These are phyloP conservation scores for Akanthomyces dipterigenus DNA, from an alignment of 2,329 filamentous ascomycete species.

Conservation along the genomic window DNA sequence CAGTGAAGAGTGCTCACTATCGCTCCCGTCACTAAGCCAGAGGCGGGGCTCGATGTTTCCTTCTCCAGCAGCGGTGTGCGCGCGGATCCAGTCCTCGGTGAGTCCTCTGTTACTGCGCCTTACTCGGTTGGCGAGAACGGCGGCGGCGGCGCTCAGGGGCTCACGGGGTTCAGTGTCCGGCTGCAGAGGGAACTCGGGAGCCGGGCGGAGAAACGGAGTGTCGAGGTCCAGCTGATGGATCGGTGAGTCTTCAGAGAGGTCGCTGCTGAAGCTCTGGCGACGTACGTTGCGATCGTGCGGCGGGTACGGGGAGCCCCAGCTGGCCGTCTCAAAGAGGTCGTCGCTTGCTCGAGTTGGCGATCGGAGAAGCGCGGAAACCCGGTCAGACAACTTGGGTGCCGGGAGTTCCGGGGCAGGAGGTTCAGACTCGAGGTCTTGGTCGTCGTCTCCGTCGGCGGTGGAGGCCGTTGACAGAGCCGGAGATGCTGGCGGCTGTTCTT, in stretches of 20 bases:
- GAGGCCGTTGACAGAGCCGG: slow-evolving; percentile 57
- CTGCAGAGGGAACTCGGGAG: slow-evolving; percentile 36
- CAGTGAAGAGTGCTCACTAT: slow-evolving; percentile 70
- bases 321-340: slow-evolving; percentile 58
- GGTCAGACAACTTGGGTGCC: slow-evolving; percentile 50
- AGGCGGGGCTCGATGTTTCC: slow-evolving; percentile 64
- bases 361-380: slow-evolving; percentile 47
- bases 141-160: slow-evolving; percentile 48
- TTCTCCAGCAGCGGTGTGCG: slow-evolving; percentile 68
- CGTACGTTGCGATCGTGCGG: slow-evolving; percentile 50
- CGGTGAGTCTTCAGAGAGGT: slow-evolving; percentile 52
- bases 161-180: slow-evolving; percentile 29
- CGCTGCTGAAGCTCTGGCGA: slow-evolving; percentile 49
- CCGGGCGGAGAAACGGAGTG: slow-evolving; percentile 56
- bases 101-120: slow-evolving; percentile 55
- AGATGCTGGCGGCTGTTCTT: slow-evolving; percentile 38
- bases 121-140: slow-evolving; percentile 57
- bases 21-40: slow-evolving; percentile 71
- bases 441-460: slow-evolving; percentile 46
- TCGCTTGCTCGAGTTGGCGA: slow-evolving; percentile 39
- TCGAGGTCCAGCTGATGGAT: slow-evolving; percentile 55
- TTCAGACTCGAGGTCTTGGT: slow-evolving; percentile 48
- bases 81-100: slow-evolving; percentile 80
- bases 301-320: slow-evolving; percentile 89
- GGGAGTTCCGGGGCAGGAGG: slow-evolving; percentile 53